Conservation (phyloP, 257 asterid species). For the Przewalskia tangutica region DNA sequence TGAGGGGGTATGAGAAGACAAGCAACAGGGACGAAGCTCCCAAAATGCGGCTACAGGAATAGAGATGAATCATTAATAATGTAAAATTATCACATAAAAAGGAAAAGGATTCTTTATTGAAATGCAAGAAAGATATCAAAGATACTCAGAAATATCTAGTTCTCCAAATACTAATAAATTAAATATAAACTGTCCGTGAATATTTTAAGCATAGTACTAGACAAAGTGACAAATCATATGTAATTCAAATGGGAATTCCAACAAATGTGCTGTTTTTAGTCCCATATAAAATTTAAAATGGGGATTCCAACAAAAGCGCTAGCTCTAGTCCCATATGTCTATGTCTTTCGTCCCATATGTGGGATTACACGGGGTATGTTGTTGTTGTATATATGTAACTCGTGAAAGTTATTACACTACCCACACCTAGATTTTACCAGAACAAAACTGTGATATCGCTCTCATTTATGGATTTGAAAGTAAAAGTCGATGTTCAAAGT, state of each 20-base stretch:
- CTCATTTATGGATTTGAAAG: neutral
- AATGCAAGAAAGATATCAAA: neutral
- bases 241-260: neutral
- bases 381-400: neutral
- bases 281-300: too few species aligned
- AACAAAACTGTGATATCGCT: neutral
- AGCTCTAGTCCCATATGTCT: too few species aligned
- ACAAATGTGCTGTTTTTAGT: neutral
- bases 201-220: neutral
- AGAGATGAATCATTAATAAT: neutral
- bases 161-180: neutral
- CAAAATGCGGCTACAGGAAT: slow-evolving; percentile 49
- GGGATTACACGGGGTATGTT: too few species aligned
- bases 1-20: slow-evolving; percentile 76
- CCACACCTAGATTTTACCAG: neutral
- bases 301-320: too few species aligned
- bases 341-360: too few species aligned
- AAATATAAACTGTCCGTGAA: neutral
- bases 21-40: slow-evolving; percentile 70
- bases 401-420: neutral
- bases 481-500: neutral
- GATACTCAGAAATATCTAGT: neutral
- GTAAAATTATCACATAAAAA: neutral
- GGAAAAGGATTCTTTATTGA: neutral
- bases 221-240: neutral